Conservation (phyloP, 345 rosid genomes). For the Eucalyptus brandiana region DNA sequence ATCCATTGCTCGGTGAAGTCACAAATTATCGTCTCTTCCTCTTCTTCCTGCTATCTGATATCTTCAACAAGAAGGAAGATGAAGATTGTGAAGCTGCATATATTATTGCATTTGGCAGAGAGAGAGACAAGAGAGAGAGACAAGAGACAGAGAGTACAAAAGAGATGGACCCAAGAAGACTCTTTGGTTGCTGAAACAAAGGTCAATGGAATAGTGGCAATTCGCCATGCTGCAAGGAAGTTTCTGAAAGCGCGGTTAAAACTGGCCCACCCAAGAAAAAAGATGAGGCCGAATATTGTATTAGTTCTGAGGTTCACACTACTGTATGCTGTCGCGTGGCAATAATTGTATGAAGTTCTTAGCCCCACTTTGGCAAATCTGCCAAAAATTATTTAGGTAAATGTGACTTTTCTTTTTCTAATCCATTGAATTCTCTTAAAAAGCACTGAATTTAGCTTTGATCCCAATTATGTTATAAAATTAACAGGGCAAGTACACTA, state of each 20-base stretch:
- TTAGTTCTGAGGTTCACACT: neutral
- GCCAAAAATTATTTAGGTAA: neutral
- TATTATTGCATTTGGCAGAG: neutral
- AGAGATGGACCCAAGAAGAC: neutral
- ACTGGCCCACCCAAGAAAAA: neutral
- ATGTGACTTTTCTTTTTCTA: neutral
- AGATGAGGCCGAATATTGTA: fast-evolving
- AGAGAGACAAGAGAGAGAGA: neutral
- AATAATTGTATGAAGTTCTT: neutral
- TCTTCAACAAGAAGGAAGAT: neutral
- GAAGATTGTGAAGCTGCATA: fast-evolving
- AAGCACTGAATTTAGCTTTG: neutral
- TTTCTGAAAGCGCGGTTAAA: neutral
- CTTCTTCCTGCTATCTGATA: neutral
- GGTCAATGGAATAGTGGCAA: neutral
- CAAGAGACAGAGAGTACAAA: neutral
- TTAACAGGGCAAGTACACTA: too few species aligned
- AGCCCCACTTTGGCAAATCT: neutral
- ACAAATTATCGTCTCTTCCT: neutral
- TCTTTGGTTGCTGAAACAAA: neutral
- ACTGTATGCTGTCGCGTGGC: neutral
- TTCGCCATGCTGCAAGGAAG: neutral
- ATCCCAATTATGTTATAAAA: fast-evolving
- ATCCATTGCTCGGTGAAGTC: neutral
- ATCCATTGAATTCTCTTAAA: neutral